Conservation (phyloP, 148 eudicot genomes). For the Rhododendron henanense region DNA sequence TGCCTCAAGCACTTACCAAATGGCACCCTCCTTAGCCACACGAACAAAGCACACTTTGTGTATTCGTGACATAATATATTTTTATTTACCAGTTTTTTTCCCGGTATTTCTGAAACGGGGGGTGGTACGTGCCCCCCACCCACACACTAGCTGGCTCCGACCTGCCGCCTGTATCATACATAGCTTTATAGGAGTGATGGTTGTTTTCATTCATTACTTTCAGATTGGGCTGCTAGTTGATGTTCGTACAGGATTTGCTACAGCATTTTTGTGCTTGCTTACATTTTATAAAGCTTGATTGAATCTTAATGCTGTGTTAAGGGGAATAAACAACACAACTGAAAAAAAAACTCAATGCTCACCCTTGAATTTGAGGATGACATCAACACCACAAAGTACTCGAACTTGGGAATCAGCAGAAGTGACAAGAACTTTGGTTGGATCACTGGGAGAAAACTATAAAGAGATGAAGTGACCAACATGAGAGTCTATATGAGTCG, state of each 20-base stretch:
- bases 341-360: neutral
- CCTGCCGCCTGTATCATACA: neutral
- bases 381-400: conserved; percentile 44
- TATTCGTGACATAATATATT: no score
- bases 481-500: no score
- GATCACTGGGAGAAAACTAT: conserved; percentile 67
- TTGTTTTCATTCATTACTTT: neutral
- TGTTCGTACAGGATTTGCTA: neutral
- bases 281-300: neutral
- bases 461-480: neutral
- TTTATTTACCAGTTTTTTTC: no score
- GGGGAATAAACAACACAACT: neutral
- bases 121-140: no score
- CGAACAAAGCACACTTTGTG: no score
- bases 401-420: conserved; percentile 75
- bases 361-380: conserved; percentile 65
- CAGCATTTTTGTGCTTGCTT: neutral
- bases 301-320: neutral
- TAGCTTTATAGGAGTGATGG: neutral
- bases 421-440: conserved; percentile 60
- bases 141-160: no score
- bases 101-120: no score
- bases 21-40: no score
- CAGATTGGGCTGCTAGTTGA: neutral
- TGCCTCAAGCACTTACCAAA: no score